Evolutionary conservation across 805 yeast genomes (phyloP).

Genomic region (Spathaspora hagerdaliae): DNA sequence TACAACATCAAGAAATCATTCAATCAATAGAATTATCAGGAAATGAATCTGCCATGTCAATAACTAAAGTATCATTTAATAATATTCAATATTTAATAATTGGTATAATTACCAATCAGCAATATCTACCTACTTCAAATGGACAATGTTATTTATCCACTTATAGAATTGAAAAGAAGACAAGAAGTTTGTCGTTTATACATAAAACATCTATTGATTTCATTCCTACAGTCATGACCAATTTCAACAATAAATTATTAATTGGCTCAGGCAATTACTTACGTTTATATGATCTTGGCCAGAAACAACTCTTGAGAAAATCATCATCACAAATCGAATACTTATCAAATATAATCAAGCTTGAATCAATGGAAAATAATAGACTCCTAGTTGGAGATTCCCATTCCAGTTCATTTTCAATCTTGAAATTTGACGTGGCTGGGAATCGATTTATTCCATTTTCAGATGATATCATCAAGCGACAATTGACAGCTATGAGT

Average conservation of each 20-base stretch:
- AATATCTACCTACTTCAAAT: slow-evolving; percentile 22
- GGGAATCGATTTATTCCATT: slow-evolving; percentile 54
- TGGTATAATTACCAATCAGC: slow-evolving; percentile 34
- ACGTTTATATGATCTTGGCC: slow-evolving; percentile 69
- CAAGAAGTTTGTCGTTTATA: slow-evolving; percentile 34
- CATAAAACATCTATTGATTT: slow-evolving; percentile 59
- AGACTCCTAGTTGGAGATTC: slow-evolving; percentile 72
- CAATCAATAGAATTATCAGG: slow-evolving; percentile 43
- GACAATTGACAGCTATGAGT: slow-evolving; percentile 60
- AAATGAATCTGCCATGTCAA: slow-evolving; percentile 40
- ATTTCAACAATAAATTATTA: slow-evolving; percentile 55
- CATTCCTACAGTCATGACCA: slow-evolving; percentile 44
- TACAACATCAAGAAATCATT: slow-evolving; percentile 31
- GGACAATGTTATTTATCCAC: slow-evolving; percentile 29
- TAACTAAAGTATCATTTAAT: slow-evolving; percentile 30
- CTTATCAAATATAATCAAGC: slow-evolving; percentile 45
- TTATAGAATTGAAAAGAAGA: slow-evolving; percentile 32
- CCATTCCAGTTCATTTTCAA: slow-evolving; percentile 53
- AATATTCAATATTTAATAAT: slow-evolving; percentile 39
- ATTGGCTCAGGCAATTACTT: slow-evolving; percentile 53
- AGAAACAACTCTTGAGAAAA: slow-evolving; percentile 72
- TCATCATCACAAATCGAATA: slow-evolving; percentile 45
- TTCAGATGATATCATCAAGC: slow-evolving; percentile 63
- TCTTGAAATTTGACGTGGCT: slow-evolving; percentile 47
- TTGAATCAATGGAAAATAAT: slow-evolving; percentile 47